Evolutionary conservation across 306 rosid species (phyloP), one percentile per base, ranked within the genome.

Genomic region (Fragaria vesca): DNA sequence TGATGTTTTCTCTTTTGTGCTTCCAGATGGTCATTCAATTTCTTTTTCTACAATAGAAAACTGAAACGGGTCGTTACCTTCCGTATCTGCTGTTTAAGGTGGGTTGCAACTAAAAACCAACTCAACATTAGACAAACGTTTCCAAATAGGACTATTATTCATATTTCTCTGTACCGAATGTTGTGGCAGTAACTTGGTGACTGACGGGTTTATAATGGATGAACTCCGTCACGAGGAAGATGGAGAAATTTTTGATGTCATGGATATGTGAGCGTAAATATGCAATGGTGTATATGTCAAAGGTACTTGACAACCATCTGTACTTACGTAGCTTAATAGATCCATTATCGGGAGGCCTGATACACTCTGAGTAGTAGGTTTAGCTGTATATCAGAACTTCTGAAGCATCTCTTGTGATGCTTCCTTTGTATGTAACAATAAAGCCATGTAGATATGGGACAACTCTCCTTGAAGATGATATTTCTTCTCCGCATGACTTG

Each of bases 1-100:
- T 81, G 76, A 78, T 55, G 18, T 50, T 47, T 32, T n/a, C 70
- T 75, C 20, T 48, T 70, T 75, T 81, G 36, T 63, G 43, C 75
- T 76, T 79, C 38, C 90, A 95, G 97, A 76, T 95, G 99, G 99
- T 89, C 97, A 74, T 95, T 91, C 86, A 93, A 86, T 79, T 93
- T 93, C 90, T 90, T 95, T 82, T 95, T 95, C 86, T 95, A 93
- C 76, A 93, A 91, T 75, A 78, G 97, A 83, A 95, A 91, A 86
- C 91, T 89, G 48, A 95, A 93, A 87, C 91, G 97, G 42, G 82
- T 95, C 1, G 93, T 91, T 82, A 89, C 93, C 70, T 93, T 93
- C 79, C 92, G 88, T 36, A 84, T 93, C 81, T 80, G 89, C 87
- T 93, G 99, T 90, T 84, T 87, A 85, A 95, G 97, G 98, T 95